phyloP scores from a whole-genome alignment of 2,329 filamentous ascomycete species.

The Emergomyces orientalis region DNA sequence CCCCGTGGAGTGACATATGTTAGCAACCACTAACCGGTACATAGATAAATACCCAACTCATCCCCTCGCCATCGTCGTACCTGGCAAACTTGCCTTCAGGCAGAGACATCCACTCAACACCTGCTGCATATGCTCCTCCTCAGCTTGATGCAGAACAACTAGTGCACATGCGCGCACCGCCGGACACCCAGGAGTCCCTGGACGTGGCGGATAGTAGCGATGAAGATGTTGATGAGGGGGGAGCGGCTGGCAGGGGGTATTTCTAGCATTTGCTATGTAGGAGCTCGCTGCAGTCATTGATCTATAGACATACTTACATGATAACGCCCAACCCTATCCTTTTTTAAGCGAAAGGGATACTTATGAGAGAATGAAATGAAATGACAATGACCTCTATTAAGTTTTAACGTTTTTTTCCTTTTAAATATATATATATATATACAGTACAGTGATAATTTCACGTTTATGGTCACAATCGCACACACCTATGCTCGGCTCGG shows the following conservation, averaged over 20 bases:
- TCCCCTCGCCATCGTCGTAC: constrained; percentile 63
- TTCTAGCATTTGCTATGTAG: background rate
- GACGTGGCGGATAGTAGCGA: constrained; percentile 11
- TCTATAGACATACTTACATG: background rate
- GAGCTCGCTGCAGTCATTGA: background rate
- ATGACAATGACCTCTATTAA: background rate
- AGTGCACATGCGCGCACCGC: constrained; percentile 20
- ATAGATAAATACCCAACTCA: constrained; percentile 67
- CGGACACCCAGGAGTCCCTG: constrained; percentile 7
- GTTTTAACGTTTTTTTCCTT: background rate
- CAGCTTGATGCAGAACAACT: constrained; percentile 56
- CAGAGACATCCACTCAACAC: constrained; percentile 64
- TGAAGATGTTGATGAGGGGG: constrained; percentile 5
- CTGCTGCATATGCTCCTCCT: constrained; percentile 59
- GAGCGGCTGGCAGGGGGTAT: constrained; percentile 4
- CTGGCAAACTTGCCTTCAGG: constrained; percentile 76
- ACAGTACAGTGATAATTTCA: background rate
- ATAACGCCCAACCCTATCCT: background rate
- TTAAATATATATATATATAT: background rate
- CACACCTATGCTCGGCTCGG: background rate
- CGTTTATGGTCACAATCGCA: background rate
- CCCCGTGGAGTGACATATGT: background rate
- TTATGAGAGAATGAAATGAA: background rate
- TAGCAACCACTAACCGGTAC: background rate
- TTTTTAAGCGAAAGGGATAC: background rate